Conservation (phyloP, 2,329 filamentous ascomycete genomes). For the Coleophoma crateriformis region DNA sequence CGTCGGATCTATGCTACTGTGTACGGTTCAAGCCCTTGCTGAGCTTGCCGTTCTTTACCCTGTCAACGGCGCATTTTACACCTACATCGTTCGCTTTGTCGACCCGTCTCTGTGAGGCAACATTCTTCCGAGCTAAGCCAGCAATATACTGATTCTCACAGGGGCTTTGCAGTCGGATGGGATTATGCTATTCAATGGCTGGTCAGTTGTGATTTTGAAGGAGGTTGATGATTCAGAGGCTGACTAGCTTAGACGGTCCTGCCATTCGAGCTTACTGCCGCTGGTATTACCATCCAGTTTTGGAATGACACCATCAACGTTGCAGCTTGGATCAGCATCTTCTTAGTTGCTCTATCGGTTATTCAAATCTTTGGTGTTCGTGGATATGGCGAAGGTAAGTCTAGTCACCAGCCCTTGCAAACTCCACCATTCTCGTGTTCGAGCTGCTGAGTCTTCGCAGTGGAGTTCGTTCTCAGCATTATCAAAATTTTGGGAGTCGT, state of each 20-base stretch:
- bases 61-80: slow-evolving; percentile 57
- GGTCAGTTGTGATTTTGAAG: no score
- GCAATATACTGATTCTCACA: neutral
- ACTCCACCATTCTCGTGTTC: no score
- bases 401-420: no score
- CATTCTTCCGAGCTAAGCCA: no score
- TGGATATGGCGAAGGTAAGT: slow-evolving; percentile 56
- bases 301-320: slow-evolving; percentile 44
- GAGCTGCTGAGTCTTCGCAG: slow-evolving; percentile 42
- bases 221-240: no score
- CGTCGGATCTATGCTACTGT: slow-evolving; percentile 52
- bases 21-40: slow-evolving; percentile 53
- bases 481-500: slow-evolving; percentile 53
- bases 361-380: slow-evolving; percentile 52
- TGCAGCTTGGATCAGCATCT: slow-evolving; percentile 50
- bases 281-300: slow-evolving; percentile 46
- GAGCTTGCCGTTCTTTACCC: slow-evolving; percentile 56
- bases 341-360: slow-evolving; percentile 42
- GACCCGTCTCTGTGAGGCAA: slow-evolving; percentile 46
- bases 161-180: slow-evolving; percentile 49
- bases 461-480: slow-evolving; percentile 50
- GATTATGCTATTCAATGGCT: slow-evolving; percentile 45
- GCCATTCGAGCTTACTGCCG: slow-evolving; percentile 49
- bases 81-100: slow-evolving; percentile 55
- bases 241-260: slow-evolving; percentile 29